phyloP scores from a whole-genome alignment of 495 filamentous ascomycete species.

The Hyaloscypha variabilis region DNA sequence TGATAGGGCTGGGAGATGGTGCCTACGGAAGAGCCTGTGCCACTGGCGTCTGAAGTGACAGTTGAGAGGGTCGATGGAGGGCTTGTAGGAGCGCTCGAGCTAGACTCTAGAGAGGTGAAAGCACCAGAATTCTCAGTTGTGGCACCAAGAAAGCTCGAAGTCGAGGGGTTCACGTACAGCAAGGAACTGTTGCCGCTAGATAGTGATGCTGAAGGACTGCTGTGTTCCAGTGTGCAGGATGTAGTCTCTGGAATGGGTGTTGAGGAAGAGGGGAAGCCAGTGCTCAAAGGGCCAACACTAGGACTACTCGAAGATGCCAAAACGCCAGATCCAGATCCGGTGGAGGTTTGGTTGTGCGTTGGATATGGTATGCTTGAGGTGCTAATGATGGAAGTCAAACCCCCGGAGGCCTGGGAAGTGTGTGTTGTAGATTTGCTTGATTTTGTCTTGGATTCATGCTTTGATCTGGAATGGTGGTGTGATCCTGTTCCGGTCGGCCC shows the following conservation, averaged over 20 bases:
- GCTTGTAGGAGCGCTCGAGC: background rate
- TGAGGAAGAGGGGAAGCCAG: conserved; percentile 7
- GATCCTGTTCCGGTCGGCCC: background rate
- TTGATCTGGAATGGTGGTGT: background rate
- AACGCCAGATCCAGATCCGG: conserved; percentile 12
- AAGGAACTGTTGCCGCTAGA: background rate
- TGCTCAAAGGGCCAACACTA: background rate
- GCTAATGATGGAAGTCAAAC: background rate
- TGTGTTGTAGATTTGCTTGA: background rate
- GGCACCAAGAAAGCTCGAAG: background rate
- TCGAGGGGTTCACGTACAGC: background rate
- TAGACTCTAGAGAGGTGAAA: background rate
- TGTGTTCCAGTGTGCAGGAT: background rate
- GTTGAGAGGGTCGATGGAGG: background rate
- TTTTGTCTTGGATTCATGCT: background rate
- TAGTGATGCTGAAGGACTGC: background rate
- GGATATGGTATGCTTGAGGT: conserved; percentile 20
- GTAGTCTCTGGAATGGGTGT: background rate
- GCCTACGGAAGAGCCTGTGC: background rate
- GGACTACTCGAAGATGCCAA: background rate
- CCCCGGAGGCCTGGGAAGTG: background rate
- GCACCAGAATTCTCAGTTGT: background rate
- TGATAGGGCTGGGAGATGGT: background rate
- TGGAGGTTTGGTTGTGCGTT: conserved; percentile 14
- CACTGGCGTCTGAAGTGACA: background rate